These are phyloP conservation scores for Termitomyces eurrhizus DNA, from an alignment of 768 basidiomycete genomes.

Conservation along the genomic window DNA sequence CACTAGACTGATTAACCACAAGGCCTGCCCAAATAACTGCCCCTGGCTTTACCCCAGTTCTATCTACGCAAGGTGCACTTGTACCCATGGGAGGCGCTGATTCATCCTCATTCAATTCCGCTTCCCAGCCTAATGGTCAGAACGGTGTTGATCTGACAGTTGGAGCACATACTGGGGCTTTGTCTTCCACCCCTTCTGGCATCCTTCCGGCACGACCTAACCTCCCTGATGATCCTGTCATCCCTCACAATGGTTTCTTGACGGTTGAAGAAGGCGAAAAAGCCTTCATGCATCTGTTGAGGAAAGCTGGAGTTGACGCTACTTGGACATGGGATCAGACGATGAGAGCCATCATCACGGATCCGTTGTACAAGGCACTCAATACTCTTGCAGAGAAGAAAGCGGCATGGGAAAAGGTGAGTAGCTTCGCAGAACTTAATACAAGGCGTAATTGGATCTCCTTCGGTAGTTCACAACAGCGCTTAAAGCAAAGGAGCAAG, in stretches of 20 bases:
- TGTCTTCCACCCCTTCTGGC: conserved; percentile 58
- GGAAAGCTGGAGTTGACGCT: conserved; percentile 86
- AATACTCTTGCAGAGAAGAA: conserved; percentile 95
- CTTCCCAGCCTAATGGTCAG: conserved; percentile 43
- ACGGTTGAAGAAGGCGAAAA: conserved; percentile 90
- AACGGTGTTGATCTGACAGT: conserved; percentile 49
- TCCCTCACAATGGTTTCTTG: conserved; percentile 85
- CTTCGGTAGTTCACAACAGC: conserved; percentile 65
- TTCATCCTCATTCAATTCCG: conserved; percentile 44
- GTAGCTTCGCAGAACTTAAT: conserved; percentile 16
- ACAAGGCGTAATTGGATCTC: conserved; percentile 6
- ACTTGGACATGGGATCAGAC: conserved; percentile 98
- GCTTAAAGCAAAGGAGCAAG: conserved; percentile 77
- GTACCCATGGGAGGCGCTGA: conserved; percentile 50
- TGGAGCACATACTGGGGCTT: conserved; percentile 46
- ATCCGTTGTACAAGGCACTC: conserved; percentile 93
- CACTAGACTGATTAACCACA: conserved; percentile 5
- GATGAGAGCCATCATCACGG: conserved; percentile 97
- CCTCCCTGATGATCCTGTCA: conserved; percentile 82
- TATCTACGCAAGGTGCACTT: conserved; percentile 50
- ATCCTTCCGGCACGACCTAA: conserved; percentile 72
- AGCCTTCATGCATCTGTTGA: conserved; percentile 87
- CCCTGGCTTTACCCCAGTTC: conserved; percentile 40
- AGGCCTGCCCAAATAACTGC: conserved; percentile 33
- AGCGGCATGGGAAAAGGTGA: conserved; percentile 87